Conservation (phyloP, 2,329 filamentous ascomycete species). For the Penicillium sp. region DNA sequence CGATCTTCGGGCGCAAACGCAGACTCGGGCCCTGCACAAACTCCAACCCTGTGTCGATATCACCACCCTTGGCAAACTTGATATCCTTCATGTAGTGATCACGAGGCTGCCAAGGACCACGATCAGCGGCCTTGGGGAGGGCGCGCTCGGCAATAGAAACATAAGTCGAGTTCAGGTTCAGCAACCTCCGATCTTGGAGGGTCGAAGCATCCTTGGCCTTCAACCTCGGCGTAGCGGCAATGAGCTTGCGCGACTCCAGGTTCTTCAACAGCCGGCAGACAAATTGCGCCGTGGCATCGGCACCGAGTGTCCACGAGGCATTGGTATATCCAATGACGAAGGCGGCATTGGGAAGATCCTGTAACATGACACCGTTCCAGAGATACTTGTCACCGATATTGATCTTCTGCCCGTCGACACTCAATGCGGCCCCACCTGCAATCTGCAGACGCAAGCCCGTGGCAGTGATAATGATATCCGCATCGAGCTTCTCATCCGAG, state of each 20-base stretch:
- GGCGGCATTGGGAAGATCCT: constrained; percentile 46
- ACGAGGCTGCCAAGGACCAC: constrained; percentile 43
- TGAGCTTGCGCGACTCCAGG: constrained; percentile 28
- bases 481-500: constrained; percentile 43
- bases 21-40: constrained; percentile 22
- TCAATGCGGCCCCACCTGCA: constrained; percentile 37
- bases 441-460: constrained; percentile 46
- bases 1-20: constrained; percentile 15
- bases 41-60: constrained; percentile 36
- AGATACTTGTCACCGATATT: constrained; percentile 38
- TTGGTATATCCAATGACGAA: constrained; percentile 48
- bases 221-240: constrained; percentile 32
- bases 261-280: constrained; percentile 38
- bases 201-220: constrained; percentile 11
- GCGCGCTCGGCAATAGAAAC: constrained; percentile 34
- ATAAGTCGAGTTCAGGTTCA: constrained; percentile 46
- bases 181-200: constrained; percentile 31
- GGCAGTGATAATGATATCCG: constrained; percentile 48
- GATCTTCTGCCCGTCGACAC: constrained; percentile 41
- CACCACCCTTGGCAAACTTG: constrained; percentile 40
- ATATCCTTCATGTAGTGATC: constrained; percentile 43
- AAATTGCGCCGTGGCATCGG: constrained; percentile 46
- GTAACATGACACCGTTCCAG: constrained; percentile 48
- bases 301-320: constrained; percentile 48
- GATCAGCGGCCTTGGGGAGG: constrained; percentile 42